These are phyloP conservation scores for Arachnomyces sp. DNA, from an alignment of 2,329 filamentous ascomycete genomes.

Conservation along the genomic window DNA sequence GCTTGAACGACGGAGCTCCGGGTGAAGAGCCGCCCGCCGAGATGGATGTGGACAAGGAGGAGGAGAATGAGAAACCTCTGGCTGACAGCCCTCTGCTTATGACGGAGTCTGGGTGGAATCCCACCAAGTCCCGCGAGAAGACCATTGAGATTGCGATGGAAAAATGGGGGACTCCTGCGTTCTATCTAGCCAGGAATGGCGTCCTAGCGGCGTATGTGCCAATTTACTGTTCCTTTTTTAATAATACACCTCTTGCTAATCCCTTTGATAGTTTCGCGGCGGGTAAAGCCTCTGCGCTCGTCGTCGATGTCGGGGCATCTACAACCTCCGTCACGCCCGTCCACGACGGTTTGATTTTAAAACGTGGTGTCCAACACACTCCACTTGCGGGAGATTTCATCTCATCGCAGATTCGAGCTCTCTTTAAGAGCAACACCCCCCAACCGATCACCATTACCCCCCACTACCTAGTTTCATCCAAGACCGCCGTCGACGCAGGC, in stretches of 20 bases:
- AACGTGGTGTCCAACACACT: slow-evolving; percentile 79
- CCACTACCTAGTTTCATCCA: slow-evolving; percentile 79
- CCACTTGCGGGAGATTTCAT: slow-evolving; percentile 83
- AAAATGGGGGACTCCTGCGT: slow-evolving; percentile 88
- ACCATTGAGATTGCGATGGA: slow-evolving; percentile 95
- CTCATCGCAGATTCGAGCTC: slow-evolving; percentile 73
- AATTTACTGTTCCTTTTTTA: background rate
- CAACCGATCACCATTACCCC: slow-evolving; percentile 70
- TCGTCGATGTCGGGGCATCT: slow-evolving; percentile 83
- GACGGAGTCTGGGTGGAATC: slow-evolving; percentile 92
- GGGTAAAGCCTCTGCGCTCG: slow-evolving; percentile 85
- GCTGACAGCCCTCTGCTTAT: slow-evolving; percentile 85
- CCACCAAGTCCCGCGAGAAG: slow-evolving; percentile 79
- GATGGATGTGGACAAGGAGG: slow-evolving; percentile 52
- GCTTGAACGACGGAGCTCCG: slow-evolving; percentile 61
- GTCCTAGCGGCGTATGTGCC: slow-evolving; percentile 65
- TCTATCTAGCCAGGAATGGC: slow-evolving; percentile 83
- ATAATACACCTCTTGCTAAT: slow-evolving; percentile 7
- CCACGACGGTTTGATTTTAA: slow-evolving; percentile 88
- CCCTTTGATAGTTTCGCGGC: slow-evolving; percentile 58
- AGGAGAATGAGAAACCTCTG: slow-evolving; percentile 65
- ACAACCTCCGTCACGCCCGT: slow-evolving; percentile 85
- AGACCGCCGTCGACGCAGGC: slow-evolving; percentile 79
- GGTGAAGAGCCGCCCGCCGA: slow-evolving; percentile 51
- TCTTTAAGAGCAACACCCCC: slow-evolving; percentile 59